Base-by-base conservation (phyloP, 345 rosid species). In the Corymbia maculata region DNA sequence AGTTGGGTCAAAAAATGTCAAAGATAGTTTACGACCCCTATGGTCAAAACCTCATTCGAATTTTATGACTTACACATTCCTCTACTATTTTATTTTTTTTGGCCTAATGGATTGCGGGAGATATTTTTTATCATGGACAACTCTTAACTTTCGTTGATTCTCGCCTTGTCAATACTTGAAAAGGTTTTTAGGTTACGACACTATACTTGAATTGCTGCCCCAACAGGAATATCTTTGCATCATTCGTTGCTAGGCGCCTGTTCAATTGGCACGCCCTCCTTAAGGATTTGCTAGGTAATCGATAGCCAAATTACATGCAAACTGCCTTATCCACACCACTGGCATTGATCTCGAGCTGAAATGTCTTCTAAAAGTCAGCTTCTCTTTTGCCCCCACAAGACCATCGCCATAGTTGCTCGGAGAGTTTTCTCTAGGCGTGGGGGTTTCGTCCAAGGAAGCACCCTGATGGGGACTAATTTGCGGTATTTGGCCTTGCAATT, bases 341-440 rank as follows among this genome's bases (percentile, higher is more conserved):
- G 8, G 4, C 5, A n/a, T n/a, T 10, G 70, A 64, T 64, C 36
- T 64, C 2, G 36, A n/a, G 36, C 70, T 17, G 1, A 64, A 64
- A 28, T 64, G 8, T n/a, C 32, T 64, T 64, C n/a, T 13, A 28
- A 8, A n/a, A 3, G 13, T n/a, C 1, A 0, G 1, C 36, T 36
- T 13, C 2, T 26, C 28, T 28, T 28, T 64, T 8, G 13, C 12
- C n/a, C 8, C 36, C 70, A 64, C 8, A 2, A 64, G 28, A 64
- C 28, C 4, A 28, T 64, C 14, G 16, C 36, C 70, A 9, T 64
- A 28, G 14, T 28, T 28, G 70, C 7, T 55, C 22, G 61, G n/a
- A n/a, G 12, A 12, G 5, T 55, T 55, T 55, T 55, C 61, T 55
- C 5, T 4, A 22, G 28, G 9, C 26, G 5, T 55, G 1, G 12